These are phyloP conservation scores for Starmerella lactis-condensi DNA, from an alignment of 805 yeast genomes.

Conservation along the genomic window DNA sequence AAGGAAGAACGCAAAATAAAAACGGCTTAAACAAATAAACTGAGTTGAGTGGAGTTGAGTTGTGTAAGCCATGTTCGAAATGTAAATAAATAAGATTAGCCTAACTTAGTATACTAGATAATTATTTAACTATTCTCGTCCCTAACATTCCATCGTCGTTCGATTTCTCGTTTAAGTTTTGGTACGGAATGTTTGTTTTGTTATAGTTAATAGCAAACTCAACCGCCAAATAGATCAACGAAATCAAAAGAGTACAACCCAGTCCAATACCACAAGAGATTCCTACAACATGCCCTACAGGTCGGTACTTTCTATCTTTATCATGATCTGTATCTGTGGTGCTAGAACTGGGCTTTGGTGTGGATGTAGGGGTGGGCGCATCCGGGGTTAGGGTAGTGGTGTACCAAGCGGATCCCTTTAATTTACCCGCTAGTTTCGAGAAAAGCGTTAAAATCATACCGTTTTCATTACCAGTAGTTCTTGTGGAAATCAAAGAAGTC, in stretches of 20 bases:
- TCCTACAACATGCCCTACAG: slow-evolving; percentile 48
- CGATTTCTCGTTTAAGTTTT: too few species aligned
- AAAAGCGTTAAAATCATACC: slow-evolving; percentile 20
- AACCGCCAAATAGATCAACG: slow-evolving; percentile 25
- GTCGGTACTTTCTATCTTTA: slow-evolving; percentile 18
- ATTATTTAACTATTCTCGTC: too few species aligned
- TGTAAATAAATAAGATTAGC: too few species aligned
- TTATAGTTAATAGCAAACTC: slow-evolving; percentile 5
- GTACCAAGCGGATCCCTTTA: slow-evolving; percentile 9
- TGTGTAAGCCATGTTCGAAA: too few species aligned
- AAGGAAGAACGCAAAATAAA: too few species aligned
- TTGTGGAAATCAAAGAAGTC: too few species aligned
- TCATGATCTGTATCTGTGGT: not conserved
- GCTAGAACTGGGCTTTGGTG: slow-evolving; percentile 1
- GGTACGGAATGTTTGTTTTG: slow-evolving; percentile 6
- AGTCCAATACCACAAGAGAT: slow-evolving; percentile 51
- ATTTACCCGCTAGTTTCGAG: slow-evolving; percentile 16
- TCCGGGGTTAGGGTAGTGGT: not conserved
- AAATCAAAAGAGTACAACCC: slow-evolving; percentile 29
- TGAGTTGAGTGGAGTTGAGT: too few species aligned
- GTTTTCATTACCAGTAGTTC: slow-evolving; percentile 6
- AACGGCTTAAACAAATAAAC: too few species aligned
- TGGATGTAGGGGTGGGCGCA: not conserved
- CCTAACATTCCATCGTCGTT: slow-evolving; percentile 34
- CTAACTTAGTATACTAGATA: too few species aligned